Evolutionary conservation across 1,284 basidiomycete species (phyloP).

Genomic region (Austroboletus niveus): DNA sequence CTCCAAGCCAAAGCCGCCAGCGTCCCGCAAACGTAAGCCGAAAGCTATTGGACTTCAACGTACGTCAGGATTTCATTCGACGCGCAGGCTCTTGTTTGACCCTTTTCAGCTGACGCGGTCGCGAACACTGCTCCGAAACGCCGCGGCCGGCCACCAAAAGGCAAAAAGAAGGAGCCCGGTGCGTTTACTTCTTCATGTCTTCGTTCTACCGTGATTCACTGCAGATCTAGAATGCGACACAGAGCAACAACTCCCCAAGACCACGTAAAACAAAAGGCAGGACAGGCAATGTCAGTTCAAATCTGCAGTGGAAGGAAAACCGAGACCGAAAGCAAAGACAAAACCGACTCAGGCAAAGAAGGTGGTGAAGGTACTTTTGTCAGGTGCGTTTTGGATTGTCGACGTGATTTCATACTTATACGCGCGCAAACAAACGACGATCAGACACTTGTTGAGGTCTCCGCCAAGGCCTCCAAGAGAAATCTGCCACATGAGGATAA

Average conservation of each 20-base stretch:
- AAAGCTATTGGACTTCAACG: constrained; percentile 12
- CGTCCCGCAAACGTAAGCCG: constrained; percentile 14
- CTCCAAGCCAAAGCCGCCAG: constrained; percentile 8
- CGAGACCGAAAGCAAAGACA: constrained; percentile 5
- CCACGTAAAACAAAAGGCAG: constrained; percentile 15
- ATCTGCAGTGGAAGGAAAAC: constrained; percentile 3
- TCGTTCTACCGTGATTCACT: background rate
- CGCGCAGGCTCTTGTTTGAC: background rate
- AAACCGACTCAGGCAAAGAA: constrained; percentile 8
- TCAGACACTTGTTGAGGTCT: constrained; percentile 24
- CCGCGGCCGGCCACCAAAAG: constrained; percentile 11
- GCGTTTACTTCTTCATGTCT: background rate
- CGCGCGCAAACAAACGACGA: constrained; percentile 26
- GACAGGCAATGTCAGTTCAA: background rate
- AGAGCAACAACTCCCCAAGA: constrained; percentile 3
- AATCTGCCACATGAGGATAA: background rate
- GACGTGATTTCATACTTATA: background rate
- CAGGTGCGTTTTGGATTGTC: constrained; percentile 10
- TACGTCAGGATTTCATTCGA: background rate
- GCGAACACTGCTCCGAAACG: constrained; percentile 17
- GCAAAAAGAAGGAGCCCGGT: constrained; percentile 11
- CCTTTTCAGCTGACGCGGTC: background rate
- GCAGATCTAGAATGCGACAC: constrained; percentile 1
- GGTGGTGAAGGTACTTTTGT: constrained; percentile 8
- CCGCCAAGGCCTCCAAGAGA: constrained; percentile 3